Evolutionary conservation across 1,284 basidiomycete species (phyloP), one percentile per base, ranked within the genome.

Genomic region (Ceratobasidium sp.): DNA sequence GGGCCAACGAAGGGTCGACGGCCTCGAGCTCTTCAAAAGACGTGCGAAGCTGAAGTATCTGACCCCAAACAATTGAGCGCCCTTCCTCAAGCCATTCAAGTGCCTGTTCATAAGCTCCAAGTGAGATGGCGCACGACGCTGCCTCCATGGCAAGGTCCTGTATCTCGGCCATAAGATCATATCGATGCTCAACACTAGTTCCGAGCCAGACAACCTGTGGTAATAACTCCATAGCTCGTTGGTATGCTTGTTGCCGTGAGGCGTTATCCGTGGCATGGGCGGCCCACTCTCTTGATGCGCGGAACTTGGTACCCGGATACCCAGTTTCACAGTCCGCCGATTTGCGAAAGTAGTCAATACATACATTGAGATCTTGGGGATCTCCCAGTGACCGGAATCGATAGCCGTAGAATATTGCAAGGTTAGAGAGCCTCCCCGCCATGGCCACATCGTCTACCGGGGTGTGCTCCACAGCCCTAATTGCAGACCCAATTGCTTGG

Each of bases 11-110:
- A 1, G 70, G 34, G n/a, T 58, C 45, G 25, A 47, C 38, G 6
- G 7, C 25, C 29, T 55, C 17, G 2, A 69, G 42, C 17, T 55
- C 40, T 8, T 56, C 49, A 1, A 71, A 20, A 5, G 67, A 55
- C 3, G 45, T 55, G 1, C 70, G 57, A 27, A 70, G 69, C 40
- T 57, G 60, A 43, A 68, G 52, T 22, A 70, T 31, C 45, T 70
- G 60, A 12, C 27, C 43, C 69, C 69, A 70, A 22, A 70, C 50
- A 42, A 71, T 56, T 3, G 67, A 68, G 1, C 70, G 43, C 6
- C 70, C 70, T 20, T 68, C 34, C n/a, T 71, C 70, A 8, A 69
- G 34, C 53, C 67, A 68, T 43, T 71, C 67, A 5, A 71, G 20
- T 22, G 70, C 70, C 29, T 35, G 35, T 8, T 62, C 68, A 17